Base-by-base conservation (phyloP, 2,329 filamentous ascomycete genomes). In the Pseudocercospora vitis region DNA sequence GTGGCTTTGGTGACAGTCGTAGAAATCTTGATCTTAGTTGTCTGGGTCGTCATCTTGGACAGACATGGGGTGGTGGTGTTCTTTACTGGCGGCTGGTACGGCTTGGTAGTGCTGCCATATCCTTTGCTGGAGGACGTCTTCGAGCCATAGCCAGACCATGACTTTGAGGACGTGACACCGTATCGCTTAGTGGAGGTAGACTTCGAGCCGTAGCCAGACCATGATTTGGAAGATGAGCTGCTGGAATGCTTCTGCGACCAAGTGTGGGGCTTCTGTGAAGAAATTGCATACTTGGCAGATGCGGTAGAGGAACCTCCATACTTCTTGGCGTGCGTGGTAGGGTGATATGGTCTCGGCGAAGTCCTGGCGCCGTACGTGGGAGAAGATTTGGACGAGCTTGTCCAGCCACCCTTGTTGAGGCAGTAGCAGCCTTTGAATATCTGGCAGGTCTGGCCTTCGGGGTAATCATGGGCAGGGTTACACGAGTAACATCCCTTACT, bases 51-150 rank as follows among this genome's bases (percentile, higher is more conserved):
- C 24, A 14, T 53, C 7, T 11, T 31, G 2, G 37, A 31, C 9
- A 37, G 24, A 19, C 35, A 28, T n/a, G 24, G 24, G 21, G 48
- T 42, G 23, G 33, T 19, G 26, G 14, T 47, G 28, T 21, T 42
- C 37, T 42, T 24, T 6, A 29, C 26, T 35, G 32, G 32, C 5
- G 32, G 32, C 32, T n/a, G n/a, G n/a, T n/a, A n/a, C n/a, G n/a
- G n/a, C n/a, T n/a, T n/a, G n/a, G n/a, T n/a, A n/a, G 42, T 28
- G 42, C 42, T 45, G 14, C 42, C 37, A 8, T 42, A 42, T 8
- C 4, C 19, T 21, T 42, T 42, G 37, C 21, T 42, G 8, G 37
- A 45, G 16, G 23, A 18, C 9, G 42, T 28, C 7, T 18, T 28
- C 5, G 23, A 31, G 42, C 42, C 42, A 12, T 45, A 44, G 18